These are phyloP conservation scores for Wickerhamiella kurtzmanii DNA, from an alignment of 805 yeast species.

Conservation along the genomic window DNA sequence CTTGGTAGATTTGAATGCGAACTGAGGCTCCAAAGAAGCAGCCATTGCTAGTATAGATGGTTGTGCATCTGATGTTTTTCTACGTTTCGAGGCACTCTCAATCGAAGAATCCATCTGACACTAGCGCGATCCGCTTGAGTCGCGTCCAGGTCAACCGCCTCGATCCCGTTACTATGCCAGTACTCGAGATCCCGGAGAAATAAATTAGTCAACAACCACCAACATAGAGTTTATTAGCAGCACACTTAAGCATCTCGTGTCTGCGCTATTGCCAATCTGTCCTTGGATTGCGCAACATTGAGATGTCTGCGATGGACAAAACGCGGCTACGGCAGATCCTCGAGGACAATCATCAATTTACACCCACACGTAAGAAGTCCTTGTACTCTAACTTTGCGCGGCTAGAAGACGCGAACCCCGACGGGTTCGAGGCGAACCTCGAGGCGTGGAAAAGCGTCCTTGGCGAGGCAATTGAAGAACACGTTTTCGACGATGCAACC, in stretches of 20 bases:
- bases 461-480: slow-evolving; percentile 18
- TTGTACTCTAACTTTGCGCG: slow-evolving; percentile 35
- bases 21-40: slow-evolving; percentile 1
- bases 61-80: background rate
- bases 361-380: slow-evolving; percentile 32
- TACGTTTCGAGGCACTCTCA: background rate
- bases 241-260: background rate
- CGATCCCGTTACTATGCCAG: no score
- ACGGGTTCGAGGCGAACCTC: slow-evolving; percentile 39
- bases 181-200: no score
- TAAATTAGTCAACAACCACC: background rate
- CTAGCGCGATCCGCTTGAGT: no score
- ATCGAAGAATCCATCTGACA: no score
- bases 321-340: slow-evolving; percentile 8
- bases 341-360: slow-evolving; percentile 26
- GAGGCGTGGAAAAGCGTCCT: slow-evolving; percentile 34
- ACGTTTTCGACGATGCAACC: slow-evolving; percentile 22
- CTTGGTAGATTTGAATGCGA: slow-evolving; percentile 13
- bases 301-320: slow-evolving; percentile 10
- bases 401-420: slow-evolving; percentile 32
- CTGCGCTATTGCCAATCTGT: no score
- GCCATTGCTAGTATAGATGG: slow-evolving; percentile 7
- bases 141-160: no score
- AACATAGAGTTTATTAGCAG: background rate
- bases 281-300: background rate